Conservation (phyloP, 345 rosid genomes). For the Euphorbia lathyris region DNA sequence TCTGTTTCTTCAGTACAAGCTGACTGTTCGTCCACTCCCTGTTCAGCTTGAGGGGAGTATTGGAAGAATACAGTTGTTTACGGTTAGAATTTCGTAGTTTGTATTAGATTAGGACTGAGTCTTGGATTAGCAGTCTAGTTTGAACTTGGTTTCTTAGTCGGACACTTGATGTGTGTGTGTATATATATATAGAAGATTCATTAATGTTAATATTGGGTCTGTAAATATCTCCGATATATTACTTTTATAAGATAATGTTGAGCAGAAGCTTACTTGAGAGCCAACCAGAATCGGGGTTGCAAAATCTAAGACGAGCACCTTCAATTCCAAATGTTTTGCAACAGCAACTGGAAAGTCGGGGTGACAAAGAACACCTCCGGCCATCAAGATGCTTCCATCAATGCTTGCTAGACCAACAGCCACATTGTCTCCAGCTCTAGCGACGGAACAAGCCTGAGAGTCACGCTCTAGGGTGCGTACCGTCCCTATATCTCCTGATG, state of each 20-base stretch:
- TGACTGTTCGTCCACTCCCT: no score
- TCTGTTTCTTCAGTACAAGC: no score
- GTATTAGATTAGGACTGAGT: no score
- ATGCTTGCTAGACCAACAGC: constrained; percentile 66
- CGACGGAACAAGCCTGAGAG: constrained; percentile 62
- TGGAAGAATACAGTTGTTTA: no score
- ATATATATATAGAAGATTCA: no score
- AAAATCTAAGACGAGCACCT: constrained; percentile 66
- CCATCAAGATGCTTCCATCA: constrained; percentile 58
- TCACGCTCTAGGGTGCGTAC: constrained; percentile 72
- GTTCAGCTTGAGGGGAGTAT: no score
- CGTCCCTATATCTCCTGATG: constrained; percentile 71
- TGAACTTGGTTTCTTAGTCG: no score
- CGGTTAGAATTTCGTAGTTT: no score
- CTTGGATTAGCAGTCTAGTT: no score
- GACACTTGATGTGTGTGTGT: no score
- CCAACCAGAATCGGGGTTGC: constrained; percentile 77
- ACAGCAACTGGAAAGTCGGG: constrained; percentile 77
- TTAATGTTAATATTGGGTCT: no score
- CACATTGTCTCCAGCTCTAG: constrained; percentile 90
- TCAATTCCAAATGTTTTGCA: constrained; percentile 69
- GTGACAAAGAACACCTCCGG: constrained; percentile 92
- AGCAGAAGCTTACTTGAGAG: constrained; percentile 52
- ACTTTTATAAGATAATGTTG: background rate
- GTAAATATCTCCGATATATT: no score